A percentile compares a stretch with the other conserved stretches of the same genome.
phyloP scores from a whole-genome alignment of 2,329 filamentous ascomycete genomes.

The Hymenoscyphus fraxineus region DNA sequence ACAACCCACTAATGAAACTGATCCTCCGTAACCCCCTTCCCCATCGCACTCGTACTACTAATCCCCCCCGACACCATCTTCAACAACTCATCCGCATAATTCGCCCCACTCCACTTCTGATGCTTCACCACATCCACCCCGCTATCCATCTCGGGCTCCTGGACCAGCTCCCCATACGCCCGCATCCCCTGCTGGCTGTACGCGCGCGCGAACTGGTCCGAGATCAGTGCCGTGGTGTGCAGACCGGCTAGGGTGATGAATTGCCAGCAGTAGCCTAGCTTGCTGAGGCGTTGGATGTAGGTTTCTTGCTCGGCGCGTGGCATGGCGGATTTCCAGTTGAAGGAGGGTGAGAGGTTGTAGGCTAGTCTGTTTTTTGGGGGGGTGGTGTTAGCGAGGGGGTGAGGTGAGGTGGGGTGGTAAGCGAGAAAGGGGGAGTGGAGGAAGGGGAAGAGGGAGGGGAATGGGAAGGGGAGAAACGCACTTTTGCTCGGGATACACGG shows the following conservation, averaged over 20 bases:
- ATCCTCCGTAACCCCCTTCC: conserved; percentile 94
- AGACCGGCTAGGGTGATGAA: conserved; percentile 99
- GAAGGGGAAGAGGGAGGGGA: background rate
- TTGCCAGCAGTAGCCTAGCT: conserved; percentile 97
- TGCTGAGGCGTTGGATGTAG: conserved; percentile 85
- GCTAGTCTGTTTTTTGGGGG: conserved; percentile 63
- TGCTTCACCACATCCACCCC: conserved; percentile 95
- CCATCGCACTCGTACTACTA: conserved; percentile 91
- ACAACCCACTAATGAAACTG: conserved; percentile 67
- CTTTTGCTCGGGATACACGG: conserved; percentile 95
- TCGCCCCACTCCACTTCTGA: conserved; percentile 97
- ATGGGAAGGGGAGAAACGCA: conserved; percentile 42
- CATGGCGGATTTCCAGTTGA: conserved; percentile 99
- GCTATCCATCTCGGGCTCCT: conserved; percentile 92
- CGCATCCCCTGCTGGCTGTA: conserved; percentile 85
- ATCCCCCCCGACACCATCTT: conserved; percentile 97
- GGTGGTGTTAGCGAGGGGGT: conserved; percentile 4
- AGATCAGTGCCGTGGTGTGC: conserved; percentile 91
- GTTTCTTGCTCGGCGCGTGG: conserved; percentile 88
- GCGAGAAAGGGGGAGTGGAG: conserved; percentile 20
- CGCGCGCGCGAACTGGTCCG: conserved; percentile 80
- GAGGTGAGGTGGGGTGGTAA: background rate
- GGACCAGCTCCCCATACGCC: conserved; percentile 93
- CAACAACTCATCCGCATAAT: conserved; percentile 88
- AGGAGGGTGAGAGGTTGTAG: conserved; percentile 97